A percentile compares a stretch with the other conserved stretches of the same genome.
Conservation (phyloP, 1,284 basidiomycete species). For the Cutaneotrichosporon spelunceum region DNA sequence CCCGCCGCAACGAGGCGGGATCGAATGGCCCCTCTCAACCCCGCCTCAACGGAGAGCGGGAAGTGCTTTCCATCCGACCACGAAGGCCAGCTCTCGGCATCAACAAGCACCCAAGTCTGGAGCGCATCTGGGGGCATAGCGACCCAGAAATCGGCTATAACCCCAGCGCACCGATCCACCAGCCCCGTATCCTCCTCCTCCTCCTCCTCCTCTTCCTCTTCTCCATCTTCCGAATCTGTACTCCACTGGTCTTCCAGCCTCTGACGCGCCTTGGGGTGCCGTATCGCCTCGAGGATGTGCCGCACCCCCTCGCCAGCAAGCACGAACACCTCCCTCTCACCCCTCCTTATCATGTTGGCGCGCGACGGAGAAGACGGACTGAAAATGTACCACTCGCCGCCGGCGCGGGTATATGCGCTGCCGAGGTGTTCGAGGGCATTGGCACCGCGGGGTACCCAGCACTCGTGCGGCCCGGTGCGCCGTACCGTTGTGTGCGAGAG, state of each 20-base stretch:
- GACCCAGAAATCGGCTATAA: slow-evolving; percentile 2
- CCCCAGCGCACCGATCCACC: background rate
- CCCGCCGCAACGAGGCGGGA: background rate
- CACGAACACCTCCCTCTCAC: background rate
- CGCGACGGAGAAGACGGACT: background rate
- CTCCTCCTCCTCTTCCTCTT: background rate
- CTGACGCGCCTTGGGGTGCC: background rate
- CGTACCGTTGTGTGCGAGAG: background rate
- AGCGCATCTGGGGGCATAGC: background rate
- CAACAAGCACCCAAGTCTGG: background rate
- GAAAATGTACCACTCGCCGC: background rate
- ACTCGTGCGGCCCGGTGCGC: background rate
- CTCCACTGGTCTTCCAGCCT: background rate
- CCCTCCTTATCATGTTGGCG: background rate
- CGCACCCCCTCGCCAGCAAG: slow-evolving; percentile 1
- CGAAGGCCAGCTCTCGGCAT: background rate
- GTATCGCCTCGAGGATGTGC: slow-evolving; percentile 1
- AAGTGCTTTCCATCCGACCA: background rate
- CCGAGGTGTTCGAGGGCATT: slow-evolving; percentile 1
- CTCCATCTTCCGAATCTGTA: background rate
- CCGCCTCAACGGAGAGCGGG: background rate
- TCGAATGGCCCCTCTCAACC: background rate
- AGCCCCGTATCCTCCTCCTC: slow-evolving; percentile 3
- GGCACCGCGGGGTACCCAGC: slow-evolving; percentile 4
- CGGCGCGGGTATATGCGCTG: background rate